phyloP scores from a whole-genome alignment of 768 basidiomycete genomes.

The Suillus ampliporus region DNA sequence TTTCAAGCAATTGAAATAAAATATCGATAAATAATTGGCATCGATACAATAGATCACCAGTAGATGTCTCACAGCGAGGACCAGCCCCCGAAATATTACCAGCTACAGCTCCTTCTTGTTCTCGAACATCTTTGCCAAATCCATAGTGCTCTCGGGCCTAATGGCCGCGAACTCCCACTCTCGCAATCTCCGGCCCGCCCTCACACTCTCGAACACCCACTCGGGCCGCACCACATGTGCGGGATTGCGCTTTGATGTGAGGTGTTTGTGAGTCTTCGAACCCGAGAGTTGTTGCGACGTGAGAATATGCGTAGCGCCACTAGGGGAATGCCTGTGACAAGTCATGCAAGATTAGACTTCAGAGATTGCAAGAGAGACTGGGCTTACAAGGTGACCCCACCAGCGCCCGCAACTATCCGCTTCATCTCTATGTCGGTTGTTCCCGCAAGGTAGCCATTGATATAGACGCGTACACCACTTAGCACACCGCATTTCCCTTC shows the following conservation, averaged over 20 bases:
- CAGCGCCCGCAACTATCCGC: slow-evolving; percentile 64
- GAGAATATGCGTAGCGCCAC: slow-evolving; percentile 78
- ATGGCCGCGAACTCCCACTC: slow-evolving; percentile 66
- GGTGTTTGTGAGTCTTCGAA: slow-evolving; percentile 69
- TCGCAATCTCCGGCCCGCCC: slow-evolving; percentile 58
- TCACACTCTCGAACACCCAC: slow-evolving; percentile 76
- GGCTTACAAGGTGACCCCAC: slow-evolving; percentile 70
- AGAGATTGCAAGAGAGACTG: background rate
- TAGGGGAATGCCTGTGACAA: slow-evolving; percentile 52
- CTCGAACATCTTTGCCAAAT: slow-evolving; percentile 44
- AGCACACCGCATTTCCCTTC: slow-evolving; percentile 31
- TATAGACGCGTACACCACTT: slow-evolving; percentile 62
- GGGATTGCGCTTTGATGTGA: slow-evolving; percentile 56
- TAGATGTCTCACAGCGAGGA: background rate
- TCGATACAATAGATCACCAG: slow-evolving; percentile 4
- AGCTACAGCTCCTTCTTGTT: background rate
- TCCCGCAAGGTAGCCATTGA: slow-evolving; percentile 69
- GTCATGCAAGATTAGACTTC: slow-evolving; percentile 3
- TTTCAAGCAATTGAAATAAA: background rate
- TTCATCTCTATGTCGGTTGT: slow-evolving; percentile 87
- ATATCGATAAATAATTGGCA: slow-evolving; percentile 3
- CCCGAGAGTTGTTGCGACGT: slow-evolving; percentile 75
- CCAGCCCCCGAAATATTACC: background rate
- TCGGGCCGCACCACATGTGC: slow-evolving; percentile 74
- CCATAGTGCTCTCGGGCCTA: slow-evolving; percentile 43